These are phyloP conservation scores for Ministeria vibrans DNA, from an alignment of 78 protist genomes.

Conservation along the genomic window DNA sequence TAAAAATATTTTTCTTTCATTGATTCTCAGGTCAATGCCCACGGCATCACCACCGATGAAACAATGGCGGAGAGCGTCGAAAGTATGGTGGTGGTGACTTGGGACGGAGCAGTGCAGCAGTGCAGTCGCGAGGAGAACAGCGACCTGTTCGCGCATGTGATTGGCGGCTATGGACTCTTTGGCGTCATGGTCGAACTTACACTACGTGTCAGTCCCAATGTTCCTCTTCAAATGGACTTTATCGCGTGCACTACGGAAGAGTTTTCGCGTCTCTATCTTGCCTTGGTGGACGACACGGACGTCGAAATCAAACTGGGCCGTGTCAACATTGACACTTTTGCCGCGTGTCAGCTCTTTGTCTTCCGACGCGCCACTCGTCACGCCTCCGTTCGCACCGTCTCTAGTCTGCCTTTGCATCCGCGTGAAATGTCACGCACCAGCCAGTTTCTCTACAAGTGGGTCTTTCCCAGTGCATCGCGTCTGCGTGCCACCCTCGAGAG, in stretches of 20 bases:
- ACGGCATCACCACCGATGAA: slow-evolving; percentile 54
- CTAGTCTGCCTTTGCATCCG: slow-evolving; percentile 16
- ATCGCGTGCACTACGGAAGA: neutral
- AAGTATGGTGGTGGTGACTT: neutral
- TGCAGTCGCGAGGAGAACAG: slow-evolving; percentile 3
- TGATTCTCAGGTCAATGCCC: no score
- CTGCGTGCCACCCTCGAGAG: slow-evolving; percentile 38
- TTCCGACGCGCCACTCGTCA: no score
- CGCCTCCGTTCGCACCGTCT: neutral
- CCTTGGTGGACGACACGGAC: neutral
- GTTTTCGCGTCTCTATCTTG: slow-evolving; percentile 6
- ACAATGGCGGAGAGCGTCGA: slow-evolving; percentile 15
- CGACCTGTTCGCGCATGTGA: slow-evolving; percentile 28
- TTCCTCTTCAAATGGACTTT: neutral
- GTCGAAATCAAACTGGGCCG: slow-evolving; percentile 41
- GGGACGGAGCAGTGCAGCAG: slow-evolving; percentile 18
- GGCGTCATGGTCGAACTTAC: slow-evolving; percentile 29
- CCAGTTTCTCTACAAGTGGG: slow-evolving; percentile 37
- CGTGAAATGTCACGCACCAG: slow-evolving; percentile 16
- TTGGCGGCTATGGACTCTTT: slow-evolving; percentile 57
- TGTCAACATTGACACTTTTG: slow-evolving; percentile 28
- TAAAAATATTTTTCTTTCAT: no score
- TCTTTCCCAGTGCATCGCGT: slow-evolving; percentile 20
- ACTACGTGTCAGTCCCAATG: slow-evolving; percentile 6
- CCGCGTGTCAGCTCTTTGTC: slow-evolving; percentile 11